phyloP scores from a whole-genome alignment of 2,329 filamentous ascomycete genomes.

The Fusarium veterinarium region DNA sequence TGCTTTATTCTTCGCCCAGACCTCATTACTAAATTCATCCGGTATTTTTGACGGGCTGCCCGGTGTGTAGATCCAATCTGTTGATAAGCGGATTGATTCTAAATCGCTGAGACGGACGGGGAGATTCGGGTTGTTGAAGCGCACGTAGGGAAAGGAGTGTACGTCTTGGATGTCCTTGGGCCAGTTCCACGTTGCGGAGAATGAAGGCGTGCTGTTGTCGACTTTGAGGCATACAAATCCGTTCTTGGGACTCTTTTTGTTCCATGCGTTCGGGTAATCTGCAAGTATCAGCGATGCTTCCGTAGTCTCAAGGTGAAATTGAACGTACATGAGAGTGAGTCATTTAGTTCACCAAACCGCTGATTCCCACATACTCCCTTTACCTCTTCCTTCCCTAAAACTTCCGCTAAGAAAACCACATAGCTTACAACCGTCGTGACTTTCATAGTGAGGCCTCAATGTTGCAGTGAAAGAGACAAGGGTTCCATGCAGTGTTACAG shows the following conservation, averaged over 20 bases:
- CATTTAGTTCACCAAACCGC: slow-evolving; percentile 25
- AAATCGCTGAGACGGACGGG: slow-evolving; percentile 38
- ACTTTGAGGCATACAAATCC: slow-evolving; percentile 43
- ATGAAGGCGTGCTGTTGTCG: slow-evolving; percentile 40
- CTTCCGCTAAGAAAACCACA: fast-evolving
- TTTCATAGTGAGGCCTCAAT: slow-evolving; percentile 8
- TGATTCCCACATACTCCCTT: slow-evolving; percentile 18
- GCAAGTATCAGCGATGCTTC: not conserved
- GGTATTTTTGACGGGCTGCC: slow-evolving; percentile 14
- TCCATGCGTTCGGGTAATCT: slow-evolving; percentile 46
- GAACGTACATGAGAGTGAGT: slow-evolving; percentile 31
- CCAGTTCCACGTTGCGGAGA: slow-evolving; percentile 42
- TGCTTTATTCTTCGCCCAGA: slow-evolving; percentile 33
- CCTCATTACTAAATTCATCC: slow-evolving; percentile 16
- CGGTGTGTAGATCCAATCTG: slow-evolving; percentile 41
- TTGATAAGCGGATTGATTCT: slow-evolving; percentile 34
- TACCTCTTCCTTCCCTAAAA: not conserved
- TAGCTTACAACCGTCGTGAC: not conserved
- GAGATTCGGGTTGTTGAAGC: slow-evolving; percentile 33
- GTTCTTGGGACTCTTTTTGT: slow-evolving; percentile 36
- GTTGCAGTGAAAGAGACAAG: not conserved
- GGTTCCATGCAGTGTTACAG: not conserved
- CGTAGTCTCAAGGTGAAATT: not conserved
- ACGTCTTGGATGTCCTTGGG: slow-evolving; percentile 39
- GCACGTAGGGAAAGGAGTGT: slow-evolving; percentile 43